Conservation (phyloP, 2,329 filamentous ascomycete species). For the Pseudogymnoascus sp. region DNA sequence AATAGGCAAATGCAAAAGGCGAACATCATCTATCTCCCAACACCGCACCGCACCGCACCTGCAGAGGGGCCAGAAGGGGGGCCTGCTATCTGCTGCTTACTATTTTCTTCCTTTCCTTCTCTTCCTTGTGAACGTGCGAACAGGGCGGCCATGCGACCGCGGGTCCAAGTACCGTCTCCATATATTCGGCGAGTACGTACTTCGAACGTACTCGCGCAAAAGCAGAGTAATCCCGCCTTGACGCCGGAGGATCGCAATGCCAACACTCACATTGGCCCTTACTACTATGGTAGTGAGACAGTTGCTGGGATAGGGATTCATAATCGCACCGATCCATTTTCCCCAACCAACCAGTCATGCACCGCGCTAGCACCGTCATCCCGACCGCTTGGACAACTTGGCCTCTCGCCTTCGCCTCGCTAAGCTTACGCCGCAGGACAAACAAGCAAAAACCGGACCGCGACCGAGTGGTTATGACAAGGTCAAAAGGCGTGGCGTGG, state of each 20-base stretch:
- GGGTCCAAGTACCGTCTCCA: not conserved
- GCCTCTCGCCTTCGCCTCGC: not conserved
- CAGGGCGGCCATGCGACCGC: not conserved
- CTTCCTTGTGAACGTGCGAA: not conserved
- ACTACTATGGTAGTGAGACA: too few relatives aligned
- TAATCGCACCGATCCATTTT: not conserved
- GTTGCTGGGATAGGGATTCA: not conserved
- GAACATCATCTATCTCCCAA: not conserved
- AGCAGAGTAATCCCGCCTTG: not conserved
- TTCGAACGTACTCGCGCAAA: not conserved
- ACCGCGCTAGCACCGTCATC: constrained; percentile 2
- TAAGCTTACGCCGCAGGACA: not conserved
- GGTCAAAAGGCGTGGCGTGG: too few relatives aligned
- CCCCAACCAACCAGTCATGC: not conserved
- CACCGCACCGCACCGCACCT: too few relatives aligned
- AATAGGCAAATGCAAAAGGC: not conserved
- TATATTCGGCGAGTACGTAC: not conserved
- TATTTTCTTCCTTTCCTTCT: too few relatives aligned
- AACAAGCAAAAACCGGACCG: not conserved
- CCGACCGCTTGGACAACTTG: not conserved
- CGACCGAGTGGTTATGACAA: too few relatives aligned
- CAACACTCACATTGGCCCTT: not conserved
- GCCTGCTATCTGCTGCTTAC: not conserved
- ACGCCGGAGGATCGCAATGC: not conserved
- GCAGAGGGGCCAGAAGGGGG: too few relatives aligned